These are phyloP conservation scores for Hydnum rufescens DNA, from an alignment of 768 basidiomycete genomes.

Conservation along the genomic window DNA sequence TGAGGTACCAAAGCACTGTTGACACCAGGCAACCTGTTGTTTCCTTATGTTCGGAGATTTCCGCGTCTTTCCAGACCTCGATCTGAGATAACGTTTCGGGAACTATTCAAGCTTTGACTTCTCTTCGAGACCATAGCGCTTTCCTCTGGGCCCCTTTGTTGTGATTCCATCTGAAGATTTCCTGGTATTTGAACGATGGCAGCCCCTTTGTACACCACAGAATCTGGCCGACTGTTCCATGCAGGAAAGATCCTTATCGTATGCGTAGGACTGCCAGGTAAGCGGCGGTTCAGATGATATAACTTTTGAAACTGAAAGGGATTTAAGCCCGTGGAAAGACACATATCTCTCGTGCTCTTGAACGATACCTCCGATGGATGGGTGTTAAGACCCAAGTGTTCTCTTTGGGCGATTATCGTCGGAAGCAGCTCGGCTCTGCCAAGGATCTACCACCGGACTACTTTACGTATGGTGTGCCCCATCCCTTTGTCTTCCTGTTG, in stretches of 20 bases:
- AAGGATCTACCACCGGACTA: slow-evolving; percentile 82
- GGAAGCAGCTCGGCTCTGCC: slow-evolving; percentile 75
- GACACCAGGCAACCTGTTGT: no score
- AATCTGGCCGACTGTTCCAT: slow-evolving; percentile 52
- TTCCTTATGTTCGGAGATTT: background rate
- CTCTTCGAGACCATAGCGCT: background rate
- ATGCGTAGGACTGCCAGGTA: slow-evolving; percentile 67
- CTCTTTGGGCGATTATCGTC: slow-evolving; percentile 84
- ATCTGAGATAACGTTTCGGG: background rate
- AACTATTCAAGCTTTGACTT: background rate
- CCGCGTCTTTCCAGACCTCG: background rate
- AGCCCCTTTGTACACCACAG: slow-evolving; percentile 90
- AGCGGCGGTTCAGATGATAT: slow-evolving; percentile 4
- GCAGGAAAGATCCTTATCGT: slow-evolving; percentile 90
- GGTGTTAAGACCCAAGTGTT: slow-evolving; percentile 93
- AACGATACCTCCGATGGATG: slow-evolving; percentile 96
- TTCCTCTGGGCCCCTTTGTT: background rate
- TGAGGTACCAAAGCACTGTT: no score
- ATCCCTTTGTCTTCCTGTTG: background rate
- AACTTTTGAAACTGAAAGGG: background rate
- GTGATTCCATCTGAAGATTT: no score
- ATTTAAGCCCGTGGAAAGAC: slow-evolving; percentile 71
- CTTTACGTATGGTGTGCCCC: slow-evolving; percentile 50
- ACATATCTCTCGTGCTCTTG: slow-evolving; percentile 84
- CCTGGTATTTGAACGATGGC: slow-evolving; percentile 61